A percentile compares a stretch with the other conserved stretches of the same genome.
Evolutionary conservation across 805 yeast genomes (phyloP).

Genomic region (Hanseniaspora vineae): DNA sequence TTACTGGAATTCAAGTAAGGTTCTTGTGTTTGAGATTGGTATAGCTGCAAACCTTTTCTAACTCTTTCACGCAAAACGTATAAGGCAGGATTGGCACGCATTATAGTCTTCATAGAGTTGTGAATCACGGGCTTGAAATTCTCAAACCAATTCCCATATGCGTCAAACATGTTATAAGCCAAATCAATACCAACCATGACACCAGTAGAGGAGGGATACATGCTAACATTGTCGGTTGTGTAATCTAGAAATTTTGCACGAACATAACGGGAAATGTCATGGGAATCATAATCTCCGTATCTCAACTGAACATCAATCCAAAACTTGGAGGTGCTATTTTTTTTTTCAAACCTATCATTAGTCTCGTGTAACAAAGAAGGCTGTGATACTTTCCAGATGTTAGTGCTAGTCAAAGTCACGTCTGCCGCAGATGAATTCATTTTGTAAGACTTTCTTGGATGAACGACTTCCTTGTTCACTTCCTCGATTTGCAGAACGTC

Average conservation of each 20-base stretch:
- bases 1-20: slow-evolving; percentile 80
- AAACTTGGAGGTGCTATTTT: slow-evolving; percentile 39
- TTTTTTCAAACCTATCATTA: slow-evolving; percentile 48
- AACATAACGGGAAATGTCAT: slow-evolving; percentile 87
- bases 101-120: slow-evolving; percentile 82
- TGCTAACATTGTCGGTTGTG: slow-evolving; percentile 71
- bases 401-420: slow-evolving; percentile 58
- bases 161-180: slow-evolving; percentile 92
- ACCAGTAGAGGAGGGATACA: slow-evolving; percentile 91
- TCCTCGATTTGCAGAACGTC: slow-evolving; percentile 71
- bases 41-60: slow-evolving; percentile 84
- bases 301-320: slow-evolving; percentile 94
- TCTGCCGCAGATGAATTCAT: slow-evolving; percentile 97
- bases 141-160: slow-evolving; percentile 96
- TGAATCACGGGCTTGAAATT: slow-evolving; percentile 84
- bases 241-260: slow-evolving; percentile 89
- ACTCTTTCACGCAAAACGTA: slow-evolving; percentile 87
- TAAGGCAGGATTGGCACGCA: slow-evolving; percentile 90
- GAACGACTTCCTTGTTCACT: slow-evolving; percentile 85
- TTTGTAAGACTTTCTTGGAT: slow-evolving; percentile 92
- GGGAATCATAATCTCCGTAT: slow-evolving; percentile 96
- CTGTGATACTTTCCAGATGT: slow-evolving; percentile 69
- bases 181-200: slow-evolving; percentile 80
- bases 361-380: slow-evolving; percentile 72
- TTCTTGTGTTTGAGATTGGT: slow-evolving; percentile 88